phyloP scores from a whole-genome alignment of 1,284 basidiomycete genomes.

The Porogramme epimiltina region DNA sequence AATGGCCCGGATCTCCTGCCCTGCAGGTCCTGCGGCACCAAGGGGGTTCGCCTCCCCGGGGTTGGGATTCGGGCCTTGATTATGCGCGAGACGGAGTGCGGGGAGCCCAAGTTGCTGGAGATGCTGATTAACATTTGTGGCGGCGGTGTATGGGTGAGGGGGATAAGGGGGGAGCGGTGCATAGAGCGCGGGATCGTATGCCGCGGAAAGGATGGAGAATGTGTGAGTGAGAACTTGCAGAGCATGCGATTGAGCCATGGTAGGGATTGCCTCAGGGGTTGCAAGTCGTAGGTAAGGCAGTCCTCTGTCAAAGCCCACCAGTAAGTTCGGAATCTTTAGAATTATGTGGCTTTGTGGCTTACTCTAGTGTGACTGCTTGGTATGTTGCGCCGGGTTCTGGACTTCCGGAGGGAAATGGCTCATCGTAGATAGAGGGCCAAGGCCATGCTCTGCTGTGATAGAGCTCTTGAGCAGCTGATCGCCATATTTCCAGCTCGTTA shows the following conservation, averaged over 20 bases:
- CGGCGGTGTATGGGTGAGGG: conserved; percentile 25
- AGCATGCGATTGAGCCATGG: conserved; percentile 64
- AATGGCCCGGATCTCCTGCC: conserved; percentile 46
- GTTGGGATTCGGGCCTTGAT: conserved; percentile 28
- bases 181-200: conserved; percentile 23
- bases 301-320: conserved; percentile 41
- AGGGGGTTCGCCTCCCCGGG: conserved; percentile 30
- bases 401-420: conserved; percentile 43
- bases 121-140: conserved; percentile 56
- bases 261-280: conserved; percentile 53
- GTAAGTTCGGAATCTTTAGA: too few species aligned
- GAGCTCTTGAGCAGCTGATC: conserved; percentile 26
- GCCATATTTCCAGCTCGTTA: conserved; percentile 24
- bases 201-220: conserved; percentile 52
- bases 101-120: conserved; percentile 65
- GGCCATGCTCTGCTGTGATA: conserved; percentile 50
- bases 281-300: conserved; percentile 58
- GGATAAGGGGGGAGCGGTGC: conserved; percentile 22
- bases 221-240: conserved; percentile 72
- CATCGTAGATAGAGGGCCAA: conserved; percentile 68
- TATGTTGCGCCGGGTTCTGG: conserved; percentile 59
- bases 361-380: conserved; percentile 59
- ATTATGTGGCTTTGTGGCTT: too few species aligned
- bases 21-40: conserved; percentile 29
- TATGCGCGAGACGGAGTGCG: conserved; percentile 40